A percentile compares a stretch with the other conserved stretches of the same genome.
Conservation (phyloP, 129 eudicot species). For the Escallonia rubra region DNA sequence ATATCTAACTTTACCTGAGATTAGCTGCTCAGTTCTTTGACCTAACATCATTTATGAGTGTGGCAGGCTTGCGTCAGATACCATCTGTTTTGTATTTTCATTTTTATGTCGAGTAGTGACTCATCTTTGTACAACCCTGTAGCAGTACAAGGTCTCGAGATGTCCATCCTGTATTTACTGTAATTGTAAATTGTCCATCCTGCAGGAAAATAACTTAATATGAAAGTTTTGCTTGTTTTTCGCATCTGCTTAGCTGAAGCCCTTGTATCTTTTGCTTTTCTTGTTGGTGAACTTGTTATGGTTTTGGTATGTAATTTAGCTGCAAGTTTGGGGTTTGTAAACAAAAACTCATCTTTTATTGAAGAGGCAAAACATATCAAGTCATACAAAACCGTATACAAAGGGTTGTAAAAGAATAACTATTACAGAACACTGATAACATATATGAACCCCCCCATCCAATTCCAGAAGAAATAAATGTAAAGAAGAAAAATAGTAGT, state of each 20-base stretch:
- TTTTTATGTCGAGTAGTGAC: background rate
- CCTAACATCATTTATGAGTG: background rate
- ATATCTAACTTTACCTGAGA: background rate
- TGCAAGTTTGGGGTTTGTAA: background rate
- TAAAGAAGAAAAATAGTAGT: background rate
- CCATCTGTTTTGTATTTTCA: background rate
- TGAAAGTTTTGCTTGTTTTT: background rate
- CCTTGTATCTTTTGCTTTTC: background rate
- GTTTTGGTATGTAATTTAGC: background rate
- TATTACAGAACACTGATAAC: background rate
- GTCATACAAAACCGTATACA: background rate
- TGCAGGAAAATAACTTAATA: background rate
- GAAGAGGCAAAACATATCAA: background rate
- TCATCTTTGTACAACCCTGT: background rate
- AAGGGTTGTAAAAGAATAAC: slow-evolving; percentile 5
- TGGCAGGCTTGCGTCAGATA: background rate
- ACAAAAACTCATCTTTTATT: background rate
- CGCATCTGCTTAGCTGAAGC: background rate
- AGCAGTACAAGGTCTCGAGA: background rate
- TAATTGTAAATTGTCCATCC: background rate
- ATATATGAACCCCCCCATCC: background rate
- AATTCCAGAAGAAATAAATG: slow-evolving; percentile 1
- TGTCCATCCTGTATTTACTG: background rate
- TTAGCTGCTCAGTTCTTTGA: background rate
- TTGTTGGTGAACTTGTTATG: background rate